Evolutionary conservation across 768 basidiomycete genomes (phyloP), one percentile per base, ranked within the genome.

Genomic region (Coprinopsis cinerea): DNA sequence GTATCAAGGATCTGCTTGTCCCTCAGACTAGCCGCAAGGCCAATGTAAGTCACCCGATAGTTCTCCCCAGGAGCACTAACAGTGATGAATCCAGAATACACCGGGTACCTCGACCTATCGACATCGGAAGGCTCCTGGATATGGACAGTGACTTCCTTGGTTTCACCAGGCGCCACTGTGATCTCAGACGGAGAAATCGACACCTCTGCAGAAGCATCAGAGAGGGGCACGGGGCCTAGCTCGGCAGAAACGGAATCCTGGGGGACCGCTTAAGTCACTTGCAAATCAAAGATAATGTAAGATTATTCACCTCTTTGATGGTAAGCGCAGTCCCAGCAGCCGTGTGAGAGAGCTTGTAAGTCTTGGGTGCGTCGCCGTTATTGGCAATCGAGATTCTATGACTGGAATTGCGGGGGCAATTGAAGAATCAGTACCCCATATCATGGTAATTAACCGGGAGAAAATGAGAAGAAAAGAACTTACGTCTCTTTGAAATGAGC

Each of bases 81-180:
- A 36, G 72, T 65, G 25, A 83, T 75, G 64, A 69, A 80, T 2
- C 81, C 81, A 25, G 77, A 78, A 62, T 75, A 81, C 43, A 81
- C 67, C 10, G 82, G 81, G 60, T 78, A 72, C 2, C 71, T 64
- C 23, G 68, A 60, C 20, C 72, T 65, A 44, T 76, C 61, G 10
- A 69, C 63, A 0, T 73, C 61, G 0, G 52, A 51, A 1, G 82
- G 82, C 1, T 74, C 68, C 0, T 57, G 65, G 63, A 85, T 73
- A 17, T 57, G 59, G 7, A 71, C 71, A 6, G 62, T 54, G 50
- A 83, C 64, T 13, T 56, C 55, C 14, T 66, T 64, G 3, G 69
- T 61, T 40, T 62, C 54, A 2, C 74, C 71, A 0, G 77, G 70
- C 17, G 22, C 49, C 24, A 84, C 61, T 13, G 68, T 72, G 58